These are phyloP conservation scores for Coniferiporia weirii DNA, from an alignment of 1,284 basidiomycete species.

Conservation along the genomic window DNA sequence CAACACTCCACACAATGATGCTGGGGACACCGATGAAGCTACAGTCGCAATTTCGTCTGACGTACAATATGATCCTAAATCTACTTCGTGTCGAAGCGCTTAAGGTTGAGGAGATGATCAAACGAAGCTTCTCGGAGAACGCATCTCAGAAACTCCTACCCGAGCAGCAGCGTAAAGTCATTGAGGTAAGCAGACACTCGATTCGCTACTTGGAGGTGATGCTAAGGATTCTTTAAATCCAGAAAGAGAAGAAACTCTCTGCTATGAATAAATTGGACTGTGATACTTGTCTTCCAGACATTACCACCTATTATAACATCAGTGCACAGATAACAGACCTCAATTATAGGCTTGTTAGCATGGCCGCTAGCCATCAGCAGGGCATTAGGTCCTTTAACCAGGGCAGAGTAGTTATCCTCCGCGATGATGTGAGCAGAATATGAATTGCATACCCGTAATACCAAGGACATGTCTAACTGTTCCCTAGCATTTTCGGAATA, in stretches of 20 bases:
- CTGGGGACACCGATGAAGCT: constrained; percentile 89
- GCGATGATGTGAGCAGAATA: constrained; percentile 62
- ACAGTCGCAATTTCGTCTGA: constrained; percentile 95
- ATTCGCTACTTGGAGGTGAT: neutral
- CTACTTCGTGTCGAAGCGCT: constrained; percentile 94
- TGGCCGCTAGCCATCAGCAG: constrained; percentile 59
- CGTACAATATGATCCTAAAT: constrained; percentile 99
- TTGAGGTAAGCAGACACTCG: constrained; percentile 50
- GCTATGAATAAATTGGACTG: constrained; percentile 68
- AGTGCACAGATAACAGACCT: constrained; percentile 59
- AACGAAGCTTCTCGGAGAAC: constrained; percentile 98
- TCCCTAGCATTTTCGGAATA: constrained; percentile 73
- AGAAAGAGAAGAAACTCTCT: constrained; percentile 76
- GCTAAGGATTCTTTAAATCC: constrained; percentile 1
- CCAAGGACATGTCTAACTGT: neutral
- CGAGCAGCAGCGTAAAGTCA: constrained; percentile 86
- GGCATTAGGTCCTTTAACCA: constrained; percentile 64
- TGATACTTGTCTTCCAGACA: constrained; percentile 61
- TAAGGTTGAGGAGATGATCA: constrained; percentile 99
- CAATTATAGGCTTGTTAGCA: constrained; percentile 64
- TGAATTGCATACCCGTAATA: neutral
- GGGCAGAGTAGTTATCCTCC: constrained; percentile 82
- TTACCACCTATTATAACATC: constrained; percentile 77
- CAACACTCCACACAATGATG: constrained; percentile 83
- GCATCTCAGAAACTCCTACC: constrained; percentile 89